Percentiles rank a stretch among this genome's conserved stretches.
Evolutionary conservation across 305 asterid genomes (phyloP).

Genomic region (Fraxinus albicans): DNA sequence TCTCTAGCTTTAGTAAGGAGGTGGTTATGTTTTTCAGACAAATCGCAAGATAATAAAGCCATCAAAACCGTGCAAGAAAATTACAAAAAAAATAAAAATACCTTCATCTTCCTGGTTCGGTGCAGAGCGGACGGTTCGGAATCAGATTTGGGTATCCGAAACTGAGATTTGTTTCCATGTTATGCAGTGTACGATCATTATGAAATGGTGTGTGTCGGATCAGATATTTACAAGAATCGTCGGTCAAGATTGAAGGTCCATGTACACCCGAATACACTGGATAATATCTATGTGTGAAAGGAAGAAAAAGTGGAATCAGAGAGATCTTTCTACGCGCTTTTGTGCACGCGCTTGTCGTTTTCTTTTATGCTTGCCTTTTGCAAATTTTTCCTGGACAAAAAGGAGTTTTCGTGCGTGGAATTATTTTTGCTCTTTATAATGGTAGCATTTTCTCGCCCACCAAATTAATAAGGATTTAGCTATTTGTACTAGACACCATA

Average conservation of each 20-base stretch:
- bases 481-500: too few relatives aligned
- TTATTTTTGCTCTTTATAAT: background rate
- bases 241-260: constrained; percentile 19
- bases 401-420: background rate
- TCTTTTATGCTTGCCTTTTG: background rate
- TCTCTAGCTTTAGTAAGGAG: constrained; percentile 43
- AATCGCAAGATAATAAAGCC: constrained; percentile 44
- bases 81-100: background rate
- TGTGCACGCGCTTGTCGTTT: constrained; percentile 14
- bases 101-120: constrained; percentile 23
- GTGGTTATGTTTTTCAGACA: constrained; percentile 39
- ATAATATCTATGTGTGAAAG: background rate
- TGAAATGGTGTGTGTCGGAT: constrained; percentile 19
- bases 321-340: constrained; percentile 23
- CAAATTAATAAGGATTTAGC: too few relatives aligned
- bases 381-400: background rate
- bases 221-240: constrained; percentile 26
- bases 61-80: constrained; percentile 23
- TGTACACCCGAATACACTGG: constrained; percentile 11
- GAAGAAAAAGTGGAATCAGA: background rate
- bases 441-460: background rate
- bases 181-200: constrained; percentile 2
- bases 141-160: constrained; percentile 28
- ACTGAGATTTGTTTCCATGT: constrained; percentile 36
- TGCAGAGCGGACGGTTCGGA: constrained; percentile 35